phyloP scores from a whole-genome alignment of 208 protist genomes.

The Wallacemonas sp. region DNA sequence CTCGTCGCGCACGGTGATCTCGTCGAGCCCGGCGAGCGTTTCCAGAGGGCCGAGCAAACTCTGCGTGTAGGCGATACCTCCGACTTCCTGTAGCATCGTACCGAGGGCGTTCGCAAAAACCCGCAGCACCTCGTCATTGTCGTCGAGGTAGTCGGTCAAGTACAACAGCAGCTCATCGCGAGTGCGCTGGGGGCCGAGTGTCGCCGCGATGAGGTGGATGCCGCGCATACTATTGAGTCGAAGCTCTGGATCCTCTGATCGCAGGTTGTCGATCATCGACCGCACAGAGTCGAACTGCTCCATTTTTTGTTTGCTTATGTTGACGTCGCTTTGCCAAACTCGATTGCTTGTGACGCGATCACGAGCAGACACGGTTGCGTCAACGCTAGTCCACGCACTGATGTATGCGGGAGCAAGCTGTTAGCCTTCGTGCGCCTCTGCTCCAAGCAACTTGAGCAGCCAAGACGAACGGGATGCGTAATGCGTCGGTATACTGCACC shows the following conservation, averaged over 20 bases:
- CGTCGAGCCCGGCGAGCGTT: conserved; percentile 95
- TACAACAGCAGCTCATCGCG: conserved; percentile 97
- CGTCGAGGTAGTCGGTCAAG: conserved; percentile 97
- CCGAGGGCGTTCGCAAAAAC: conserved; percentile 97
- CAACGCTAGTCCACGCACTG: no score
- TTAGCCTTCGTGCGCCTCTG: no score
- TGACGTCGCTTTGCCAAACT: background rate
- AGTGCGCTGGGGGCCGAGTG: conserved; percentile 95
- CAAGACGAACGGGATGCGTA: no score
- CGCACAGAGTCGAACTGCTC: conserved; percentile 95
- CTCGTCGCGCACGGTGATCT: conserved; percentile 97
- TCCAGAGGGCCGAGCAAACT: conserved; percentile 94
- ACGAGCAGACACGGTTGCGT: no score
- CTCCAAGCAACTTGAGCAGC: no score
- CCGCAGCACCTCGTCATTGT: conserved; percentile 98
- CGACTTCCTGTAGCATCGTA: conserved; percentile 96
- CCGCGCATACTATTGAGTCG: conserved; percentile 96
- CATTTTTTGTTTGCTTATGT: conserved; percentile 22
- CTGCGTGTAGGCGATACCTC: conserved; percentile 89
- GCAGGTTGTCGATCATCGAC: conserved; percentile 96
- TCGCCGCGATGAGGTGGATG: conserved; percentile 96
- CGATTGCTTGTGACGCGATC: no score
- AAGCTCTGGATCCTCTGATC: conserved; percentile 95
- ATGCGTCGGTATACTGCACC: no score
- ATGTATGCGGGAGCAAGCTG: no score